A percentile compares a stretch with the other conserved stretches of the same genome.
Conservation (phyloP, 805 yeast species). For the Ogataea pignaliae region DNA sequence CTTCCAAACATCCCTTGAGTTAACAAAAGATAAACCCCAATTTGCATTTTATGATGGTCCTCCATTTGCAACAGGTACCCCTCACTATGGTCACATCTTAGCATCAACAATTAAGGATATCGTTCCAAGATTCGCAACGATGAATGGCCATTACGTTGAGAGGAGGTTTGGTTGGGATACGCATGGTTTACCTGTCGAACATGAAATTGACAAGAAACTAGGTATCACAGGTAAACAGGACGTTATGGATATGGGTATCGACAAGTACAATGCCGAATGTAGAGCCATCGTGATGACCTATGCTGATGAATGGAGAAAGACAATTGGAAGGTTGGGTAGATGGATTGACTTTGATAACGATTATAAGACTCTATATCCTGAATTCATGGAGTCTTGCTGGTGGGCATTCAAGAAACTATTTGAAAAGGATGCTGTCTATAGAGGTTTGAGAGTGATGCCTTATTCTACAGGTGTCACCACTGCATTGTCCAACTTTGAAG, state of each 20-base stretch:
- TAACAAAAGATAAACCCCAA: constrained; percentile 79
- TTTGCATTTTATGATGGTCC: constrained; percentile 98
- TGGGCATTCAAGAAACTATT: constrained; percentile 93
- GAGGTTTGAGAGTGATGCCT: constrained; percentile 98
- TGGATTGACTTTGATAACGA: constrained; percentile 99
- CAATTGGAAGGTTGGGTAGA: constrained; percentile 93
- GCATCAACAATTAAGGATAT: constrained; percentile 97
- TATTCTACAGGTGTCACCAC: constrained; percentile 97
- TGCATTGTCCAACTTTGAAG: constrained; percentile 95
- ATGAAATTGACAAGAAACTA: constrained; percentile 95
- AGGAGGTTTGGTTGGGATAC: constrained; percentile 99
- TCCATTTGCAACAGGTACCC: constrained; percentile 99
- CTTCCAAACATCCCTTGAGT: constrained; percentile 79
- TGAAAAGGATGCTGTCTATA: constrained; percentile 83
- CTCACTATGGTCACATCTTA: constrained; percentile 96
- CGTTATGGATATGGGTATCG: constrained; percentile 91
- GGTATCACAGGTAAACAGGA: constrained; percentile 92
- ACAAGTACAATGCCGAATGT: constrained; percentile 90
- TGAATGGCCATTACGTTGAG: constrained; percentile 95
- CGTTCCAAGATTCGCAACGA: constrained; percentile 95
- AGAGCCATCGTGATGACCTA: constrained; percentile 96
- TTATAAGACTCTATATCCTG: constrained; percentile 92
- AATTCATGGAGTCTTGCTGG: constrained; percentile 98
- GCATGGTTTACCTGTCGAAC: constrained; percentile 98
- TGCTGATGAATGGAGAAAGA: constrained; percentile 90